Evolutionary conservation across 331 rosid genomes (phyloP), one percentile per base, ranked within the genome.

Genomic region (Malus hybrid): DNA sequence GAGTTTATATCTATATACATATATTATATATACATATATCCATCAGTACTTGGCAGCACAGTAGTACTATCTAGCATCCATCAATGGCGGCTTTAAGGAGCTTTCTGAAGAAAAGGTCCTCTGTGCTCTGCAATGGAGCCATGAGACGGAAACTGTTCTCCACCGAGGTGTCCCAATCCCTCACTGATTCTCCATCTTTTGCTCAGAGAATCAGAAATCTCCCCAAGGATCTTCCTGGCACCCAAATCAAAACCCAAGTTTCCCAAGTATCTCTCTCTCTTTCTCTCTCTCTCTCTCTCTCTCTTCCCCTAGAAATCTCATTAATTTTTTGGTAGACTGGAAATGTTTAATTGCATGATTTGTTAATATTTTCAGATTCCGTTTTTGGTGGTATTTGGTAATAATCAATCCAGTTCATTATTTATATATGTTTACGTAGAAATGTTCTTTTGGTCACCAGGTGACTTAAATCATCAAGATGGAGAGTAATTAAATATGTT

Each of bases 171-270:
- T 12, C 89, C 60, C 84, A 88, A 60, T 2, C 95, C 11, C 5
- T 74, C 8, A 8, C 20, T 28, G 88, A 84, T 71, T 86, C 94
- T 59, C 63, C 91, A 29, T 86, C 97, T 59, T 85, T 90, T 68
- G 80, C 87, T 73, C 96, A 85, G 69, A 88, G 89, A 70, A 80
- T 94, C 80, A 86, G 99, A 85, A 88, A 90, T 80, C 91, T 94
- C 32, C 99, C 99, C 10, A 94, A 90, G 70, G 88, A 84, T 78
- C 91, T 92, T 46, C 99, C 99, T 27, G 92, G 92, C 66, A 94
- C 88, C 82, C 85, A 83, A 60, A 89, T 94, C 85, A 87, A 84
- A 86, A 87, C 78, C 28, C 83, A 92, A 77, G 97, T 86, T 76
- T 85, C 91, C 32, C 91, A 92, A 79, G 99, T 94, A 77, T 70